Evolutionary conservation across 805 yeast genomes (phyloP), one percentile per base, ranked within the genome.

Genomic region (Starmerella powellii): DNA sequence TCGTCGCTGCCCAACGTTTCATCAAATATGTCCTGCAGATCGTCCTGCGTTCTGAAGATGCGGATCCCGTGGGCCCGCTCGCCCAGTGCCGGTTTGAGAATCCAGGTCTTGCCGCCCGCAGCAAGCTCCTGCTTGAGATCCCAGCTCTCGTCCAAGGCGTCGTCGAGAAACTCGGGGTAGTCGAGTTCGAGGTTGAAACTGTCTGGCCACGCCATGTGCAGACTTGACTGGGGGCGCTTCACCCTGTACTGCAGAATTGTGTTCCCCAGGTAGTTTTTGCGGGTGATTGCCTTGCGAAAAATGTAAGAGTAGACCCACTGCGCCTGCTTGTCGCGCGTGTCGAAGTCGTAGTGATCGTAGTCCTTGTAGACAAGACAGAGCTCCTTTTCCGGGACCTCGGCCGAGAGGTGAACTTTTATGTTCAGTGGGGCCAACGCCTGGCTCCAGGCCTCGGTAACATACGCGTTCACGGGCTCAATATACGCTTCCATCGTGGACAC

Each of bases 11-110:
- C 88, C 52, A 87, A 95, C 59, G 85, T 86, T 2, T 80, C 75
- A 53, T 91, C 82, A 59, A 91, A 88, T 3, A 88, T 78, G 3
- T 62, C 70, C 59, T 87, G 95, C 38, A 91, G 65, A 54, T 86
- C 91, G 8, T 77, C 83, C 28, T 84, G 67, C 0, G 86, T 77
- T 41, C 69, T 70, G 64, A 91, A 91, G 0, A 91, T 62, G 31
- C 95, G 65, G 38, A 91, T 88, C 0, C 98, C 98, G 58, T 91
- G 95, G 10, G 95, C 98, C 57, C 88, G 79, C 57, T 91, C 98
- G 55, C 94, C 81, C 95, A 91, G 86, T 49, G 94, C 78, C 13
- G 98, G 98, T 58, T 91, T 91, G 58, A 91, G 68, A 30, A 91
- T 91, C 87, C 93, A 88, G 36, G 79, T 73, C 50, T 72, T 74